phyloP scores from a whole-genome alignment of 768 basidiomycete genomes.

The Suillus occidentalis region DNA sequence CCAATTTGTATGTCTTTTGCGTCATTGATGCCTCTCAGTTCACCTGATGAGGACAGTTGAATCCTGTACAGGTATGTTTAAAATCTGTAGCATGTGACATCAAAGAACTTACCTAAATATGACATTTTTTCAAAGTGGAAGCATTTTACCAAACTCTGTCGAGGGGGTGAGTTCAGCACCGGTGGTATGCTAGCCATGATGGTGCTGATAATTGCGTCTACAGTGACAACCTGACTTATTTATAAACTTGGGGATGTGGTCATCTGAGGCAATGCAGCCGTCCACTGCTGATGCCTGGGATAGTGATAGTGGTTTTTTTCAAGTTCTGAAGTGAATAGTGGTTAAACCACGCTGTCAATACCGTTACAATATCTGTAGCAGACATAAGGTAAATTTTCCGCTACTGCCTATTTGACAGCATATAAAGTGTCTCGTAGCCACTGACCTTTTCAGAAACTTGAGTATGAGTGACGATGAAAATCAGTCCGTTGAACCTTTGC shows the following conservation, averaged over 20 bases:
- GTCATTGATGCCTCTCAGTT: not conserved
- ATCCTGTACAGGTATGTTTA: not conserved
- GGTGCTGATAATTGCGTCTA: not conserved
- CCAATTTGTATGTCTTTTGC: not conserved
- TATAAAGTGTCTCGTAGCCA: not conserved
- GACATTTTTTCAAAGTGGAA: not conserved
- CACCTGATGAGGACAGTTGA: not conserved
- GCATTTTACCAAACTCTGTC: not conserved
- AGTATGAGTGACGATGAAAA: not conserved
- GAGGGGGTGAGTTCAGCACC: not conserved
- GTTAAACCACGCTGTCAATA: not conserved
- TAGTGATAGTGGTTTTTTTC: not conserved
- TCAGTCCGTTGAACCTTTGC: not conserved
- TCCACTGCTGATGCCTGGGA: too few relatives aligned
- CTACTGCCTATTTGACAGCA: not conserved
- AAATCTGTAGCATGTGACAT: too few relatives aligned
- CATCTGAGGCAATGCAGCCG: not conserved
- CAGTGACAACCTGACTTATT: not conserved
- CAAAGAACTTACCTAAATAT: not conserved
- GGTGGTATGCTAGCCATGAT: not conserved
- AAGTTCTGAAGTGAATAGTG: not conserved
- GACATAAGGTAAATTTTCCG: not conserved
- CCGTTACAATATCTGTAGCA: not conserved
- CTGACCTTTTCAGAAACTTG: not conserved
- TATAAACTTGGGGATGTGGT: not conserved